Percentiles rank a stretch among this genome's conserved stretches.
Conservation (phyloP, 148 eudicot genomes). For the Spergularia bocconei region DNA sequence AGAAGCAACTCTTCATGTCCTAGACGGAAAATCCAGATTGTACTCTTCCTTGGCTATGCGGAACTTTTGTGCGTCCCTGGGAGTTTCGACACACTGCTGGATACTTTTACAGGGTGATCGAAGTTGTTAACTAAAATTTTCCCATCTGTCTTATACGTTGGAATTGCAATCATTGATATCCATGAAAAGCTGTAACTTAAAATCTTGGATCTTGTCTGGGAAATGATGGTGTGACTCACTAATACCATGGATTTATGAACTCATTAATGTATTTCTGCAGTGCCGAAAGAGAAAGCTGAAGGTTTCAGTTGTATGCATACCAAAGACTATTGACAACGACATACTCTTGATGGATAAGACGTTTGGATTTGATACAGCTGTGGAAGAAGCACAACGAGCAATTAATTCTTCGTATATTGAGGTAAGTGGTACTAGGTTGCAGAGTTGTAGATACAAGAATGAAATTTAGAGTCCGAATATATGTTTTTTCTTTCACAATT, state of each 20-base stretch:
- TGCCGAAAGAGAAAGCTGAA: constrained; percentile 48
- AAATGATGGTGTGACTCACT: neutral
- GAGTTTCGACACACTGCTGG: neutral
- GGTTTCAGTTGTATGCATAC: constrained; percentile 46
- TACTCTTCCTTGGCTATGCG: neutral
- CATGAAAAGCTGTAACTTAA: too few species aligned
- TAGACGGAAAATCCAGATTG: neutral
- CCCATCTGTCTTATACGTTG: too few species aligned
- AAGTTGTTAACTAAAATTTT: too few species aligned
- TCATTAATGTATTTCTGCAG: constrained; percentile 22
- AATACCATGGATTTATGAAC: neutral
- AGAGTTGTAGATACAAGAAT: neutral
- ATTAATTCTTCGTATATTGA: constrained; percentile 51
- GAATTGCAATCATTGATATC: too few species aligned
- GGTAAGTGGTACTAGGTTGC: constrained; percentile 19
- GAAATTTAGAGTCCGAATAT: neutral
- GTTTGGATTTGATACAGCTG: constrained; percentile 57
- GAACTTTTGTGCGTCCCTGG: neutral
- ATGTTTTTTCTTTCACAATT: neutral
- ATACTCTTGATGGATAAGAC: constrained; percentile 53
- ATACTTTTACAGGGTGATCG: too few species aligned
- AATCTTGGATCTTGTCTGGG: neutral
- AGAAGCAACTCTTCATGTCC: neutral
- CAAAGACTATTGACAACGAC: constrained; percentile 55
- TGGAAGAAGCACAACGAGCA: constrained; percentile 54